Conservation (phyloP, 108 stramenopile species). For the Asterionellopsis glacialis region DNA sequence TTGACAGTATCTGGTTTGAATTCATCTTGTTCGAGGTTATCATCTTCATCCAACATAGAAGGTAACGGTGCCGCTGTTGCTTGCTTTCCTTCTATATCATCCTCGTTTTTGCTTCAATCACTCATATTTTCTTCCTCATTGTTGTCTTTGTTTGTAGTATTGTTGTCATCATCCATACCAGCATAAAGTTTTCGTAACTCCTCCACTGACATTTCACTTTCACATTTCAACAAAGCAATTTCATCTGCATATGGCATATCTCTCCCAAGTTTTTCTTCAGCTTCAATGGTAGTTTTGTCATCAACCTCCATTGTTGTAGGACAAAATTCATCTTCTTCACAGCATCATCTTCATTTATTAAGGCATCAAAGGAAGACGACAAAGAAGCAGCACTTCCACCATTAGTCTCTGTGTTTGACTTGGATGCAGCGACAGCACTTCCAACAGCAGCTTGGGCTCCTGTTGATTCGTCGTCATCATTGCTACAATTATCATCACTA, state of each 20-base stretch:
- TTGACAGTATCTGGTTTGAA: constrained; percentile 32
- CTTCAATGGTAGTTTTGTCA: constrained; percentile 73
- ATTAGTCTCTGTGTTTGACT: neutral
- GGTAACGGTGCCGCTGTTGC: neutral
- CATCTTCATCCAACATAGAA: constrained; percentile 24
- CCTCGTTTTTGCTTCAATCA: no score
- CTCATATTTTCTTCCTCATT: neutral
- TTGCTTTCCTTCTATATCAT: neutral
- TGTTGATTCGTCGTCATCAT: constrained; percentile 23
- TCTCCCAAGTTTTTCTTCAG: constrained; percentile 61
- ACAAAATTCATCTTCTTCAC: constrained; percentile 39
- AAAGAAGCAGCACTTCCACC: neutral
- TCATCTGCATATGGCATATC: constrained; percentile 73
- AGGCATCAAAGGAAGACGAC: neutral
- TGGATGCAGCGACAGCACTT: neutral
- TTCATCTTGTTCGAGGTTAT: constrained; percentile 40
- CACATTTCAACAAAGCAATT: constrained; percentile 48
- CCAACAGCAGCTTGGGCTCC: no score
- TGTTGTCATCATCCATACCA: constrained; percentile 15
- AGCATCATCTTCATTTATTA: constrained; percentile 29
- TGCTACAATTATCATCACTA: constrained; percentile 1
- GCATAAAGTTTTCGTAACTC: constrained; percentile 62
- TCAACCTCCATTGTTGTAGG: constrained; percentile 36
- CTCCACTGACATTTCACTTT: constrained; percentile 75
- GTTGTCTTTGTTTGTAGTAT: neutral